Percentiles rank a stretch among this genome's conserved stretches.
These are phyloP conservation scores for Daldinia sp. DNA, from an alignment of 2,329 filamentous ascomycete genomes.

Conservation along the genomic window DNA sequence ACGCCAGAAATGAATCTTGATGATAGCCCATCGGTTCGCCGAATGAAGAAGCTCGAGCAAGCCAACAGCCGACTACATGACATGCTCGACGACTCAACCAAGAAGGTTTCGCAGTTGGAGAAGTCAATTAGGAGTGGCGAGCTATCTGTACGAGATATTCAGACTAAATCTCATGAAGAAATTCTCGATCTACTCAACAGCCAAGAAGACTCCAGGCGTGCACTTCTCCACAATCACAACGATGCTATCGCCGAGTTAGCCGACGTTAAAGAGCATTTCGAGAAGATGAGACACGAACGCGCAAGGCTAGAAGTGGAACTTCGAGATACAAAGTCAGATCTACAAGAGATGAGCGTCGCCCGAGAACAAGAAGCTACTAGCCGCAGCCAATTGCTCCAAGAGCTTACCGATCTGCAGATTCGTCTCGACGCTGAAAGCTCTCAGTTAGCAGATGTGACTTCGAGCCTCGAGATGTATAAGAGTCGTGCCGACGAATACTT, in stretches of 20 bases:
- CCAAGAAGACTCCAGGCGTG: conserved; percentile 88
- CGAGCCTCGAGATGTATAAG: conserved; percentile 91
- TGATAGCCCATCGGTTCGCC: conserved; percentile 81
- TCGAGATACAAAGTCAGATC: conserved; percentile 83
- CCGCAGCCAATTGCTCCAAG: conserved; percentile 87
- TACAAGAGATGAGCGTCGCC: conserved; percentile 81
- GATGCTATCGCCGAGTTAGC: conserved; percentile 85
- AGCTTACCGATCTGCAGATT: conserved; percentile 94
- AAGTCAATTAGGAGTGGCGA: conserved; percentile 88
- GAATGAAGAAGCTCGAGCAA: conserved; percentile 91
- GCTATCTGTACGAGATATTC: conserved; percentile 88
- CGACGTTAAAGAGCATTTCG: conserved; percentile 87
- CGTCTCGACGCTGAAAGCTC: conserved; percentile 90
- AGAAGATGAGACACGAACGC: conserved; percentile 86
- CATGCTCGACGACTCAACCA: conserved; percentile 92
- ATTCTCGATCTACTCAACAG: conserved; percentile 92
- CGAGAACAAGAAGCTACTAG: conserved; percentile 90
- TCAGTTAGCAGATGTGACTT: conserved; percentile 83
- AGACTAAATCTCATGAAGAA: conserved; percentile 94
- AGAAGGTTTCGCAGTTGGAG: conserved; percentile 91
- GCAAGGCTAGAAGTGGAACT: conserved; percentile 86
- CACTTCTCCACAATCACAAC: conserved; percentile 86
- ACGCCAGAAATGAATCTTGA: conserved; percentile 72
- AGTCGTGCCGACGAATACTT: conserved; percentile 95
- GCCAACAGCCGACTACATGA: conserved; percentile 93